Evolutionary conservation across 495 filamentous ascomycete species (phyloP).

Genomic region (Penicillium atrosanguineum): DNA sequence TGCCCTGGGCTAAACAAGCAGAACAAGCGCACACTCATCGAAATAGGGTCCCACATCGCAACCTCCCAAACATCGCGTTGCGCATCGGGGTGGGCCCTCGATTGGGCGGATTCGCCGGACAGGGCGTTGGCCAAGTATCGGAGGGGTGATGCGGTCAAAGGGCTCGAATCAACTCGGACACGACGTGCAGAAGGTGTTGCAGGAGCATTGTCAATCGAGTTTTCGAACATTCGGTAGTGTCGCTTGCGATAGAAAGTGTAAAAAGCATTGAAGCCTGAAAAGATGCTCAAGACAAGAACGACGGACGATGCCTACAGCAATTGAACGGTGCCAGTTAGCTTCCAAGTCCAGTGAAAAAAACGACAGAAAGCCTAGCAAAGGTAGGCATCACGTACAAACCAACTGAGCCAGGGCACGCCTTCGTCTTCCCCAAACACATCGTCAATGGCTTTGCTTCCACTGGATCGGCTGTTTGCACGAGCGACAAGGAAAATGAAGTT

Average conservation of each 20-base stretch:
- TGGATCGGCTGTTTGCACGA: constrained; percentile 64
- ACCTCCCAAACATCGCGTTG: constrained; percentile 93
- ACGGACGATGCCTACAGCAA: constrained; percentile 59
- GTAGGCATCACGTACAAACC: constrained; percentile 64
- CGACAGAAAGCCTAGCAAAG: background rate
- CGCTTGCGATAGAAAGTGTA: constrained; percentile 83
- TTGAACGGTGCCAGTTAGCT: constrained; percentile 5
- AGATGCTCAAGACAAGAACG: constrained; percentile 60
- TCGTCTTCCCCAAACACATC: constrained; percentile 82
- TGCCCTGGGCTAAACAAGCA: constrained; percentile 92
- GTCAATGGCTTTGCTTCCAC: constrained; percentile 49
- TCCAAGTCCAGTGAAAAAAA: background rate
- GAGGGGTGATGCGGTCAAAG: constrained; percentile 72
- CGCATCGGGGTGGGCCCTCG: constrained; percentile 79
- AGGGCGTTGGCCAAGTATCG: constrained; percentile 71
- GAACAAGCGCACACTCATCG: constrained; percentile 77
- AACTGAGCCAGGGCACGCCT: constrained; percentile 63
- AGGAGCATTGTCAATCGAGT: constrained; percentile 67
- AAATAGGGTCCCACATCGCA: constrained; percentile 87
- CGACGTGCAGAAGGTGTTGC: constrained; percentile 84
- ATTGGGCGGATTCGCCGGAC: constrained; percentile 56
- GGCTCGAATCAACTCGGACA: constrained; percentile 87
- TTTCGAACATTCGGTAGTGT: constrained; percentile 90
- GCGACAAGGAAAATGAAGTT: constrained; percentile 83
- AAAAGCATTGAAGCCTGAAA: constrained; percentile 69